phyloP scores from a whole-genome alignment of 345 rosid species.

The Clarkia xantiana region DNA sequence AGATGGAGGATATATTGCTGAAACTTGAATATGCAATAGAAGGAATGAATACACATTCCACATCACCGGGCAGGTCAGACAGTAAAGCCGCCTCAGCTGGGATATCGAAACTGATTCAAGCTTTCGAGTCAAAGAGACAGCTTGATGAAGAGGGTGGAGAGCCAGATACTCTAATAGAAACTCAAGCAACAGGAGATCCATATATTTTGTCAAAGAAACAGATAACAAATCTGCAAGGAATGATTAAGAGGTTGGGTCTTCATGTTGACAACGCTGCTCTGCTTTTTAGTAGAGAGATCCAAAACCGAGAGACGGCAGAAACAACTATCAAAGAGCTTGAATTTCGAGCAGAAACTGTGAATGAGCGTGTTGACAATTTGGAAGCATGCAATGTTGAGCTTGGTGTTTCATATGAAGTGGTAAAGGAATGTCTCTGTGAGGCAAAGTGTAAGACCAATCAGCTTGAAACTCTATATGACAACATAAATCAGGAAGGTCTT shows the following conservation, averaged over 20 bases:
- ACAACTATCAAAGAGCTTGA: slow-evolving; percentile 26
- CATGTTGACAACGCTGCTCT: slow-evolving; percentile 32
- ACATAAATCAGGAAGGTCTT: slow-evolving; percentile 24
- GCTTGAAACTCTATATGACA: slow-evolving; percentile 35
- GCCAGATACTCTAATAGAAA: slow-evolving; percentile 18
- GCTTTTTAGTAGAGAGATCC: slow-evolving; percentile 27
- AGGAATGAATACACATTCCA: slow-evolving; percentile 23
- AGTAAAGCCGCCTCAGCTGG: slow-evolving; percentile 30
- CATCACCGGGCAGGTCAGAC: slow-evolving; percentile 18
- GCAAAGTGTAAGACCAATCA: slow-evolving; percentile 28
- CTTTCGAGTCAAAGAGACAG: slow-evolving; percentile 62
- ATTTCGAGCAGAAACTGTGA: slow-evolving; percentile 30
- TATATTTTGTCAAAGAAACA: slow-evolving; percentile 31
- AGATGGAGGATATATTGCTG: slow-evolving; percentile 35
- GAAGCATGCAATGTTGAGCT: slow-evolving; percentile 51
- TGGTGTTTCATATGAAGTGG: slow-evolving; percentile 43
- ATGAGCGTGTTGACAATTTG: slow-evolving; percentile 28
- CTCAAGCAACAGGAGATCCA: slow-evolving; percentile 24
- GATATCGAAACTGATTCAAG: slow-evolving; percentile 64
- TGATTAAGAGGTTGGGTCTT: slow-evolving; percentile 36
- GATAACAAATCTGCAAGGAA: slow-evolving; percentile 33
- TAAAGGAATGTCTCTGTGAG: slow-evolving; percentile 30
- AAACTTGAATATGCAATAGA: slow-evolving; percentile 47
- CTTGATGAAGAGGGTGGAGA: slow-evolving; percentile 38
- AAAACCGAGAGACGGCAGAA: slow-evolving; percentile 20